These are phyloP conservation scores for Glycyrrhiza uralensis DNA, from an alignment of 306 rosid genomes.

Conservation along the genomic window DNA sequence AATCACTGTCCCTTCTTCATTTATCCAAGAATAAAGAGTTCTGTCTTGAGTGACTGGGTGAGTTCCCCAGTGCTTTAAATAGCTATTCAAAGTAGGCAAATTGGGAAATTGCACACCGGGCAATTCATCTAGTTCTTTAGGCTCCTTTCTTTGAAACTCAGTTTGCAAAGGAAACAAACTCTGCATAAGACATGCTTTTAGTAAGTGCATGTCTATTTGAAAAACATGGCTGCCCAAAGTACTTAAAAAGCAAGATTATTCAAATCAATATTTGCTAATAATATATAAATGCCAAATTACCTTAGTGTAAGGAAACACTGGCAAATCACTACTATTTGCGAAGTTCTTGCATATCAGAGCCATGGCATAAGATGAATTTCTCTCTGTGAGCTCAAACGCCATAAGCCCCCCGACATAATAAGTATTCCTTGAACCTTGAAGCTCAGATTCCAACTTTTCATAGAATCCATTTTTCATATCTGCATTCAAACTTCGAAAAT, in stretches of 20 bases:
- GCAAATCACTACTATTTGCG: constrained; percentile 54
- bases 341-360: constrained; percentile 83
- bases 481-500: constrained; percentile 33
- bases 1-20: constrained; percentile 62
- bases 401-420: constrained; percentile 83
- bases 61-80: constrained; percentile 79
- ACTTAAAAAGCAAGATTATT: background rate
- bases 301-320: constrained; percentile 72
- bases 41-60: constrained; percentile 52
- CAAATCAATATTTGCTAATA: background rate
- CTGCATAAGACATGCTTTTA: constrained; percentile 45
- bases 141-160: constrained; percentile 35
- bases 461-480: constrained; percentile 89
- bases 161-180: constrained; percentile 63
- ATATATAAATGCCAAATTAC: constrained; percentile 34
- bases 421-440: constrained; percentile 85
- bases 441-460: constrained; percentile 72
- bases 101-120: constrained; percentile 66
- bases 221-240: background rate
- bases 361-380: constrained; percentile 91
- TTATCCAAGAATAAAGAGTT: constrained; percentile 76
- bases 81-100: constrained; percentile 65
- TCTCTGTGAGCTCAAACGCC: constrained; percentile 98
- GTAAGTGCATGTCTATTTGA: constrained; percentile 3
- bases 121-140: constrained; percentile 46